These are phyloP conservation scores for Rhipidocladum racemiflorum DNA, from an alignment of 176 grass and related monocot genomes.

Conservation along the genomic window DNA sequence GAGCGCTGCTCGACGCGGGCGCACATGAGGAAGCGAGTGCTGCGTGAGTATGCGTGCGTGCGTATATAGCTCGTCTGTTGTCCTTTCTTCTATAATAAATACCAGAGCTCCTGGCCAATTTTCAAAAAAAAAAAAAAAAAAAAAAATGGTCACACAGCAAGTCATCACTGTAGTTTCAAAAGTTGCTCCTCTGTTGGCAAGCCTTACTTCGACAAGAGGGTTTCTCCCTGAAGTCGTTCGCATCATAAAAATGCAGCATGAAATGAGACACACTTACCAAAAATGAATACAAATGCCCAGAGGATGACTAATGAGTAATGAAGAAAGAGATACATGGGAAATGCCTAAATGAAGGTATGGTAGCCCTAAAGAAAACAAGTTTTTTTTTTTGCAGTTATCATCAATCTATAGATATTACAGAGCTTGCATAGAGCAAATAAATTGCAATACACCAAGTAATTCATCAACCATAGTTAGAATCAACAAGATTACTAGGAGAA, in stretches of 20 bases:
- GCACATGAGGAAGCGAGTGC: too few relatives aligned
- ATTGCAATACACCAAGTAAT: neutral
- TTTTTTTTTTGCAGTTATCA: neutral
- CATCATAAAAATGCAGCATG: neutral
- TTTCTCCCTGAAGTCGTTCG: neutral
- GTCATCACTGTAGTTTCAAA: neutral
- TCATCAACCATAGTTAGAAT: conserved; percentile 3
- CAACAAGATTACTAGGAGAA: neutral
- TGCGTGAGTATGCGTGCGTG: too few relatives aligned
- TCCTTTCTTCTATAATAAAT: too few relatives aligned
- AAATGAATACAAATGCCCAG: conserved; percentile 4
- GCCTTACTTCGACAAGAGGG: neutral
- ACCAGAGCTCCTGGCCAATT: too few relatives aligned
- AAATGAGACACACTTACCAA: neutral
- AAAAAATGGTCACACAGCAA: neutral
- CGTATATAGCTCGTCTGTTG: too few relatives aligned
- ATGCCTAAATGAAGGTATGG: neutral
- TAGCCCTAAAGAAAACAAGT: neutral
- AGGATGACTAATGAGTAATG: neutral
- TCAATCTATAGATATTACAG: neutral
- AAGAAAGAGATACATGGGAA: neutral
- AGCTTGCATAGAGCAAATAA: neutral
- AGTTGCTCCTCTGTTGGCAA: neutral
- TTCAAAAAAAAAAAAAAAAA: too few relatives aligned
- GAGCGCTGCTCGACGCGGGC: too few relatives aligned